Base-by-base conservation (phyloP, 164 flowering plant species). In the Taxillus chinensis region DNA sequence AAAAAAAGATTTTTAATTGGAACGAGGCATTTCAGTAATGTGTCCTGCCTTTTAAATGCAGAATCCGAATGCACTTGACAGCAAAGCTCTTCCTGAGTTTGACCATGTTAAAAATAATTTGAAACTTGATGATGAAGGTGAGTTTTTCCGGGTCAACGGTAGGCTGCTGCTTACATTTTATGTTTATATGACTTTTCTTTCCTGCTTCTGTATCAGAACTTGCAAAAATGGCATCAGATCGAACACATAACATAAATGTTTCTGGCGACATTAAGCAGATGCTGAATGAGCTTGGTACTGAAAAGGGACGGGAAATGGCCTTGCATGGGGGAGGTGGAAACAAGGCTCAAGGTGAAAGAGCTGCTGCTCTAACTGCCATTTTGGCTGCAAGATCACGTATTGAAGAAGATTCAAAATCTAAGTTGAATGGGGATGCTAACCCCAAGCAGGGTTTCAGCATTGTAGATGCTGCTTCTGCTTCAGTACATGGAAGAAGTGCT, bases 401-500 rank as follows among this genome's bases (percentile, higher is more conserved):
- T 46, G 78, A 84, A 62, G 95, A 88, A 59, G 80, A 83, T 62
- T 59, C 82, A 15, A 71, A 79, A 58, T 78, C 83, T 46, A 75
- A 68, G 49, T 46, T 61, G 45, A 76, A 80, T 62, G 87, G 82
- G 48, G 90, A 79, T 55, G 67, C 41, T 43, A 80, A 78, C 68
- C n/a, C 76, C 3, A 68, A 70, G 51, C 87, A 82, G 71, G 64
- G 80, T 15, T 90, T 55, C 73, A 89, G 97, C 72, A 80, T 93
- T 65, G 96, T 93, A 14, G 97, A 90, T 87, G 97, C 96, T 68
- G 99, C 99, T 50, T 93, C 99, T 71, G 97, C 97, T 64, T 78
- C 99, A 49, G 99, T 89, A n/a, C 90, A 89, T 79, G 99, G 97
- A 65, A 87, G 97, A 89, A 93, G 92, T 77, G 99, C 99, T 11